Evolutionary conservation across 345 rosid genomes (phyloP).

Genomic region (Syzygium oleosum): DNA sequence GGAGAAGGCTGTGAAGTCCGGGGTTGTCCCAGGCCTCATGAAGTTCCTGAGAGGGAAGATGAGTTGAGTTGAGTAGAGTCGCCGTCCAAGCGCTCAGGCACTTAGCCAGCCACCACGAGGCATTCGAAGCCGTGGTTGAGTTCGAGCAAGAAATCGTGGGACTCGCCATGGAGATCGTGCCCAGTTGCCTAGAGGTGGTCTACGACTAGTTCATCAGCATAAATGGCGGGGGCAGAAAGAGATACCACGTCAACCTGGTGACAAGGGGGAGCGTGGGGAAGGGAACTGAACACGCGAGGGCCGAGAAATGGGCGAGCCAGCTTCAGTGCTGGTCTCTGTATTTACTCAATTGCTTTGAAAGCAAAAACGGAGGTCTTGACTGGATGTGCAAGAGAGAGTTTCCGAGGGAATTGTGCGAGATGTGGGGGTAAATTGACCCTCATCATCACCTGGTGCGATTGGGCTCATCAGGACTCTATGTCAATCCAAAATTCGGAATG

Average conservation of each 20-base stretch:
- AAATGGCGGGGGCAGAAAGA: conserved; percentile 34
- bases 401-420: conserved; percentile 27
- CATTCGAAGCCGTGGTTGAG: conserved; percentile 39
- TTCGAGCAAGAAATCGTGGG: conserved; percentile 41
- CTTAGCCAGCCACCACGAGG: conserved; percentile 47
- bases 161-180: conserved; percentile 42
- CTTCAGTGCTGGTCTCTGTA: no score
- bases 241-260: conserved; percentile 64
- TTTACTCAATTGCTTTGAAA: conserved; percentile 67
- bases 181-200: conserved; percentile 31
- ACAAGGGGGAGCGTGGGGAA: conserved; percentile 66
- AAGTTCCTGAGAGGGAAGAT: conserved; percentile 74
- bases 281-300: conserved; percentile 47
- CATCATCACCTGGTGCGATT: conserved; percentile 40
- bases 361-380: conserved; percentile 29
- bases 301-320: conserved; percentile 80
- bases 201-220: conserved; percentile 38
- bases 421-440: conserved; percentile 65
- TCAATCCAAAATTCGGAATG: conserved; percentile 44
- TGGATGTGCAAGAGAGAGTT: conserved; percentile 40
- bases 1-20: conserved; percentile 42
- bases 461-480: conserved; percentile 57
- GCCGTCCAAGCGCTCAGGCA: conserved; percentile 73
- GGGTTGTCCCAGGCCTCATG: conserved; percentile 47
- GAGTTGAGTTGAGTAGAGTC: conserved; percentile 85